Conservation (phyloP, 306 rosid species). For the Quercus dentata region DNA sequence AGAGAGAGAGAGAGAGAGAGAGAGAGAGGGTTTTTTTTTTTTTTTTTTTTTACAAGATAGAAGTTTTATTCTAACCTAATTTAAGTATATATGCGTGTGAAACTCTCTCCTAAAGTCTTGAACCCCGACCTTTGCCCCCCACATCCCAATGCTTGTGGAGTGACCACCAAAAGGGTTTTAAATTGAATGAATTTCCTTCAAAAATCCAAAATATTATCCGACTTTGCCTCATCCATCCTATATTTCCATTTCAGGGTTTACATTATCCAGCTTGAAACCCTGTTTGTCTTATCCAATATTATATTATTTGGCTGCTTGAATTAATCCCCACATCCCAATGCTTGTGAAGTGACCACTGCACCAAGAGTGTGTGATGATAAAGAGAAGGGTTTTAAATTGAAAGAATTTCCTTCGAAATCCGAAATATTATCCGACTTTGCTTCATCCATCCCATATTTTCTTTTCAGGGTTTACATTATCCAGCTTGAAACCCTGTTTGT, state of each 20-base stretch:
- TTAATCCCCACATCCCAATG: background rate
- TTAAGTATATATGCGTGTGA: too few relatives aligned
- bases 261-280: background rate
- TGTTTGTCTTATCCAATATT: background rate
- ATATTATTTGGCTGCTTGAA: background rate
- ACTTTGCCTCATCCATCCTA: background rate
- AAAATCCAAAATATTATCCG: background rate
- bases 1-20: background rate
- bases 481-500: background rate
- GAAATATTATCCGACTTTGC: background rate
- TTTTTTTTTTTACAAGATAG: too few relatives aligned
- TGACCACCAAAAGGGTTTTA: background rate
- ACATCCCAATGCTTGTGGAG: too few relatives aligned
- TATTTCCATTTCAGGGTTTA: background rate
- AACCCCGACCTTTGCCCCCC: too few relatives aligned
- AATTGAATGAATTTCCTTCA: slow-evolving; percentile 1
- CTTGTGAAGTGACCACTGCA: too few relatives aligned
- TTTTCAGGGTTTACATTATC: background rate
- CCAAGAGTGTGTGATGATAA: too few relatives aligned
- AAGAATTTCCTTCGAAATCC: background rate
- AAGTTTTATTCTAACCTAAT: too few relatives aligned
- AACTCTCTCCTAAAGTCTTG: too few relatives aligned
- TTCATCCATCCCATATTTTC: background rate
- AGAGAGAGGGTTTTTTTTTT: background rate
- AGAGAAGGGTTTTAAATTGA: slow-evolving; percentile 7